These are phyloP conservation scores for Gracilaria gracilis DNA, from an alignment of 23 red algal species.

Conservation along the genomic window DNA sequence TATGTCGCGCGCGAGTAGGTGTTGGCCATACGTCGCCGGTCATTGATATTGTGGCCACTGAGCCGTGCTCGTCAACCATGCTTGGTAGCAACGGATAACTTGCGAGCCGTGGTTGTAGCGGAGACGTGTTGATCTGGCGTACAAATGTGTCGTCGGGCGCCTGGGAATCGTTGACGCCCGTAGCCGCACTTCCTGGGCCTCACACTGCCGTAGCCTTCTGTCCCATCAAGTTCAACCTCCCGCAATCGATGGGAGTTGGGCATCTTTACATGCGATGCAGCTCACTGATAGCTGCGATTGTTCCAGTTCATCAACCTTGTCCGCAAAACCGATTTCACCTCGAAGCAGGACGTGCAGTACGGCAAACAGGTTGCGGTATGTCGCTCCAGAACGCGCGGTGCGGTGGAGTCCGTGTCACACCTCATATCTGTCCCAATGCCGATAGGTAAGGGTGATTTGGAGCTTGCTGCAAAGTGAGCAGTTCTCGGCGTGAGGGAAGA, in stretches of 20 bases:
- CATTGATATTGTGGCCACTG: conserved; percentile 24
- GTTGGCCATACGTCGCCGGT: conserved; percentile 56
- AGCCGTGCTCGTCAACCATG: conserved; percentile 30
- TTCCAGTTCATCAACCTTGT: conserved; percentile 53
- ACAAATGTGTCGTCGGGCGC: conserved; percentile 28
- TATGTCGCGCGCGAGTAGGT: conserved; percentile 63
- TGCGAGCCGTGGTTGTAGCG: conserved; percentile 55
- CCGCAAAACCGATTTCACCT: conserved; percentile 19
- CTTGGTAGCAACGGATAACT: conserved; percentile 56
- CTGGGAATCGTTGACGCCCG: conserved; percentile 43
- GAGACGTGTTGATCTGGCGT: conserved; percentile 64
- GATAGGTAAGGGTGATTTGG: conserved; percentile 7
- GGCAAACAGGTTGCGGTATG: conserved; percentile 45
- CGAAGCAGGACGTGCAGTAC: conserved; percentile 47
- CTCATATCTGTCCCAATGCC: conserved; percentile 41
- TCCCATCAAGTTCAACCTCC: conserved; percentile 21
- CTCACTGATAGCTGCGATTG: conserved; percentile 28
- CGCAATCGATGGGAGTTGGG: conserved; percentile 53
- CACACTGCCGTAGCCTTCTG: conserved; percentile 74
- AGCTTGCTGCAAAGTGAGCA: conserved; percentile 1
- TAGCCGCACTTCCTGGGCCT: conserved; percentile 55
- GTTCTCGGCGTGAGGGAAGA: conserved; percentile 43
- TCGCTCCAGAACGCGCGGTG: conserved; percentile 9
- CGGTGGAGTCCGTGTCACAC: conserved; percentile 16
- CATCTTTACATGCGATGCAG: conserved; percentile 49